These are phyloP conservation scores for Croton laevigatus DNA, from an alignment of 441 rosid genomes.

Conservation along the genomic window DNA sequence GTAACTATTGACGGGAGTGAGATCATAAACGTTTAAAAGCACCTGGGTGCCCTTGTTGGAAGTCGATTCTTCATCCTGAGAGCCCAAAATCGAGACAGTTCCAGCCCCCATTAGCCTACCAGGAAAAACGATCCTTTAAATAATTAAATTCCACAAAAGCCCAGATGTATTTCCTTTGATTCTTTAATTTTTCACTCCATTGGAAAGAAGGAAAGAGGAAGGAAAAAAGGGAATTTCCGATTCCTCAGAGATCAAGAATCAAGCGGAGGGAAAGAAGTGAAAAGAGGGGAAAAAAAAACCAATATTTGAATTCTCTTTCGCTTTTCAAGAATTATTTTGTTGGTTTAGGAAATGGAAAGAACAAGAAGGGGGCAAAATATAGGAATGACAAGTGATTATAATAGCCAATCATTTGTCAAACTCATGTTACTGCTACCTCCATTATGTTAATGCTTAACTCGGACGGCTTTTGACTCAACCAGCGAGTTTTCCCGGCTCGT, in stretches of 20 bases:
- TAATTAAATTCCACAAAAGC: constrained; percentile 16
- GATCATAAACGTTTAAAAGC: constrained; percentile 79
- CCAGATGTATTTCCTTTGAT: not conserved
- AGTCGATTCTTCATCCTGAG: constrained; percentile 19
- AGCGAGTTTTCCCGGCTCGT: no score
- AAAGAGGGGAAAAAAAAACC: not conserved
- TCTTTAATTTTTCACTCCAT: not conserved
- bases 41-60: constrained; percentile 37
- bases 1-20: constrained; percentile 79
- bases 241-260: not conserved
- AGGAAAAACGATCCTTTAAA: not conserved
- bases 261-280: not conserved
- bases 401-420: not conserved
- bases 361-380: constrained; percentile 2
- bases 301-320: not conserved
- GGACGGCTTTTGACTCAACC: no score
- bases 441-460: no score
- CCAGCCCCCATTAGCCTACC: constrained; percentile 36
- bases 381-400: constrained; percentile 3
- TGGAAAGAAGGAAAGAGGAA: not conserved
- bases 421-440: not conserved
- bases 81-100: constrained; percentile 28
- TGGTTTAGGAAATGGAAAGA: not conserved
- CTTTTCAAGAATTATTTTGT: not conserved
- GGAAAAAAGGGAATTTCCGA: not conserved